These are phyloP conservation scores for Talaromyces trachyspermus DNA, from an alignment of 495 filamentous ascomycete species.

Conservation along the genomic window DNA sequence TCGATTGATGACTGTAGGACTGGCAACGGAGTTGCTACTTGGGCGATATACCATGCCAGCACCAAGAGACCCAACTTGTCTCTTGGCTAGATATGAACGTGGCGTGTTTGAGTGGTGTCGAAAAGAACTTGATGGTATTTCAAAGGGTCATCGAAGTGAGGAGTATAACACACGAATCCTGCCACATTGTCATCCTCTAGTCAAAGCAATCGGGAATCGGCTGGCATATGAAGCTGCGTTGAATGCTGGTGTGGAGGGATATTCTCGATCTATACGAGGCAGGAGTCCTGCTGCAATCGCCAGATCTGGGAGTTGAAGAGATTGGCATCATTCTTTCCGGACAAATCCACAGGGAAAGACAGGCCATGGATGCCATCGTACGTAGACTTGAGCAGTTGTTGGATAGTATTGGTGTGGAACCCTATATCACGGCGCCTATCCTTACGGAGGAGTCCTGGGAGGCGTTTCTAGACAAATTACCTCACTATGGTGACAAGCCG, in stretches of 20 bases:
- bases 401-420: constrained; percentile 9
- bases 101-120: constrained; percentile 18
- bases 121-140: constrained; percentile 8
- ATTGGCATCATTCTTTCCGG: neutral
- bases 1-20: constrained; percentile 13
- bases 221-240: constrained; percentile 30
- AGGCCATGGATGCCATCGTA: constrained; percentile 3
- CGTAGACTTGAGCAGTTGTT: constrained; percentile 7
- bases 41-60: constrained; percentile 24
- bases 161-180: constrained; percentile 22
- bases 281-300: constrained; percentile 14
- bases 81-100: constrained; percentile 24
- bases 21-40: constrained; percentile 27
- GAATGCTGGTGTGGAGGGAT: constrained; percentile 14
- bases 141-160: constrained; percentile 13
- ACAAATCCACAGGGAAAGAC: neutral
- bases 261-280: constrained; percentile 25
- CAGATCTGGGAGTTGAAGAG: constrained; percentile 15
- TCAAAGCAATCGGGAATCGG: constrained; percentile 26
- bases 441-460: constrained; percentile 8
- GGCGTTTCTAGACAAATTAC: neutral
- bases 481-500: neutral
- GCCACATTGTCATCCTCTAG: constrained; percentile 21
- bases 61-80: constrained; percentile 13
- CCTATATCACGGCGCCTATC: constrained; percentile 10